Conservation (phyloP, 345 rosid genomes). For the Noccaea caerulescens region DNA sequence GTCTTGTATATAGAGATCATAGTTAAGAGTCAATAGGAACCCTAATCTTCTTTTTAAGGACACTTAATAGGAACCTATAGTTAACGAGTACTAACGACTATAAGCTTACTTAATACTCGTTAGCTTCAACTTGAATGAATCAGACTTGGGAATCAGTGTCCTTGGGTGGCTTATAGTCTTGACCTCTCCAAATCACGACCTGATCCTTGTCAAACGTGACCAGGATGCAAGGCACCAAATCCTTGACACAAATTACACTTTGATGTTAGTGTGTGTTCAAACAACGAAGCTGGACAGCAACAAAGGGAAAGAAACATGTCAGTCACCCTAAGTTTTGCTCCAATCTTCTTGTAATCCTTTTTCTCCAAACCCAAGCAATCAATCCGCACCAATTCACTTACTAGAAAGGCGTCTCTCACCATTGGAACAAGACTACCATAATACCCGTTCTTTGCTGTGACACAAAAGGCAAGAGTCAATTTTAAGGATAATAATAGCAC, state of each 20-base stretch:
- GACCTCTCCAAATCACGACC: conserved; percentile 84
- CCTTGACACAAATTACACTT: conserved; percentile 49
- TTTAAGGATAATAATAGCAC: not conserved
- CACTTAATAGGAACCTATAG: too few relatives aligned
- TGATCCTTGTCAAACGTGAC: conserved; percentile 96
- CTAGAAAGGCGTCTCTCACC: conserved; percentile 91
- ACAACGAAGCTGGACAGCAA: not conserved
- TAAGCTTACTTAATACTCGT: too few relatives aligned
- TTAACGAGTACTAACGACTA: too few relatives aligned
- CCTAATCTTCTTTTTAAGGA: too few relatives aligned
- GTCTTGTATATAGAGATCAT: too few relatives aligned
- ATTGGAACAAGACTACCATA: conserved; percentile 86
- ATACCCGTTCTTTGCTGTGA: conserved; percentile 94
- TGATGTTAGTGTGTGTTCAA: conserved; percentile 11
- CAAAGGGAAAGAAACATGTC: conserved; percentile 33
- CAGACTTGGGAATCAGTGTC: conserved; percentile 30
- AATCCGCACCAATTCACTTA: conserved; percentile 69
- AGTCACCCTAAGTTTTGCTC: conserved; percentile 89
- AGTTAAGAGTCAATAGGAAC: too few relatives aligned
- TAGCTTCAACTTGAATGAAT: too few relatives aligned
- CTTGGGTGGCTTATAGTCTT: conserved; percentile 62
- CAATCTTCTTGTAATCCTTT: conserved; percentile 92
- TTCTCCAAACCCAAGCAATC: conserved; percentile 85
- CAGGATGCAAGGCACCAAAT: conserved; percentile 77
- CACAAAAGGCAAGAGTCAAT: conserved; percentile 7